Base-by-base conservation (phyloP, 2,329 filamentous ascomycete genomes). In the Xylariaceae sp. region DNA sequence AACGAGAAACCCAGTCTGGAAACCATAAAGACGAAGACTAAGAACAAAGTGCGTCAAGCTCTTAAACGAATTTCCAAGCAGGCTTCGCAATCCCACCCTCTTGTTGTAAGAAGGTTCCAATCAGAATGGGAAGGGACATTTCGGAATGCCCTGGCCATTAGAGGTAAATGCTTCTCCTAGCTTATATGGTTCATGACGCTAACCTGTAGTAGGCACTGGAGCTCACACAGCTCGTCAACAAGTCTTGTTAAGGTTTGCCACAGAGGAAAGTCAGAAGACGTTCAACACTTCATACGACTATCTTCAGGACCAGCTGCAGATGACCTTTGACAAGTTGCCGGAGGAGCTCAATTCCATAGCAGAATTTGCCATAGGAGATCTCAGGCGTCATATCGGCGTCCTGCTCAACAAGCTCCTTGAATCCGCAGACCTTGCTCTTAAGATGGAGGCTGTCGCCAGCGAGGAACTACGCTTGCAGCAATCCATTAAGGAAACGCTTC, bases 351-450 rank as follows among this genome's bases (percentile, higher is more conserved):
- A 23, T 14, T 3, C 3, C 3, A 44, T 44, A 14, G 7, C 40
- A 2, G 4, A 2, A 8, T 11, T 31, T 17, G 12, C 23, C 17
- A 19, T 37, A 4, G 21, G 14, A 2, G 21, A 17, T 17, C 16
- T 52, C 28, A 12, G 23, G 11, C 17, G 45, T 24, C 28, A 54
- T 36, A 37, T 56, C 4, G 9, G 19, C 8, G 11, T 47, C 16
- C 31, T 53, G n/a, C 31, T 60, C 3, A 41, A 52, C 37, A 60
- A 56, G 19, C 14, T 53, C 4, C 33, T 60, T 14, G 41, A 49
- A 21, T 28, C 43, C 2, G 28, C 16, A n/a, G 39, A 40, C 21
- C 14, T 40, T 24, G 19, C 29, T 47, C 33, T 43, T 21, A 48
- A 53, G 19, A 21, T 44, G 14, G 41, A 48, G 26, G 43, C 31